These are phyloP conservation scores for Haemoproteus tartakovskyi DNA, from an alignment of 169 alveolate species.

Conservation along the genomic window DNA sequence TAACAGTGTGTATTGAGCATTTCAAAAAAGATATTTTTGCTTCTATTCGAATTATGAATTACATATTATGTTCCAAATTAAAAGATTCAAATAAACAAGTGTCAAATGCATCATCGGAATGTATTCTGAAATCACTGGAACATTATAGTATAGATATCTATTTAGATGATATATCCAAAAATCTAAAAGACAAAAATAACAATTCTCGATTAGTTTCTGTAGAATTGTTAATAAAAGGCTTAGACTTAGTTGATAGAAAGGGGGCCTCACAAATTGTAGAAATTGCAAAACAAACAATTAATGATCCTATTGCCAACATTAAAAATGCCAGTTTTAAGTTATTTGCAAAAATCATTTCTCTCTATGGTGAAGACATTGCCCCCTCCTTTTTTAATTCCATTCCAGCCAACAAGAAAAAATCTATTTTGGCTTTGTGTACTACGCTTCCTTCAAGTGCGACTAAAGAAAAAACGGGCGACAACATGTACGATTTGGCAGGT, in stretches of 20 bases:
- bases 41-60: slow-evolving; percentile 23
- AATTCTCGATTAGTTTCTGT: slow-evolving; percentile 43
- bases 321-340: slow-evolving; percentile 26
- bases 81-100: slow-evolving; percentile 64
- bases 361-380: slow-evolving; percentile 13
- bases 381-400: slow-evolving; percentile 40
- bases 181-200: slow-evolving; percentile 59
- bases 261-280: slow-evolving; percentile 12
- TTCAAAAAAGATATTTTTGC: slow-evolving; percentile 48
- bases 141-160: slow-evolving; percentile 24
- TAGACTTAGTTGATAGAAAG: slow-evolving; percentile 25
- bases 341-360: slow-evolving; percentile 13
- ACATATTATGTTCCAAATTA: slow-evolving; percentile 31
- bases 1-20: slow-evolving; percentile 32
- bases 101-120: slow-evolving; percentile 63
- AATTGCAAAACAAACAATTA: slow-evolving; percentile 34
- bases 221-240: slow-evolving; percentile 23
- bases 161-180: slow-evolving; percentile 48
- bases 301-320: slow-evolving; percentile 58
- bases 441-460: neutral
- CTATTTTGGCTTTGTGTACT: slow-evolving; percentile 26
- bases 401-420: slow-evolving; percentile 29
- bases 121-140: slow-evolving; percentile 26
- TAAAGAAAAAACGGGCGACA: neutral
- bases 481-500: neutral